phyloP scores from a whole-genome alignment of 2,329 filamentous ascomycete species.

The Cercospora berteroae region DNA sequence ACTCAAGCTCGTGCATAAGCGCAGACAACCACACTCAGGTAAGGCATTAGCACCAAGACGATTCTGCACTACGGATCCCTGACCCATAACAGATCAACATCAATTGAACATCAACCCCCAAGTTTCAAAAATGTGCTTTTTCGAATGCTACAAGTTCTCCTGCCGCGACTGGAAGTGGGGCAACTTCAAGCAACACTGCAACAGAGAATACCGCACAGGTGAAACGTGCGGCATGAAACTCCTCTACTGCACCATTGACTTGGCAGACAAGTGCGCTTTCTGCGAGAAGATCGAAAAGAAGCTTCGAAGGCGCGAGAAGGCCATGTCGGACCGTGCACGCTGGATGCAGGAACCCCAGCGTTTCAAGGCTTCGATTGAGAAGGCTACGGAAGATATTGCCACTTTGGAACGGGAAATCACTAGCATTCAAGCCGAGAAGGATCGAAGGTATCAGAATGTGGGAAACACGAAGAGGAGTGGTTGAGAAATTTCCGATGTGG shows the following conservation, averaged over 20 bases:
- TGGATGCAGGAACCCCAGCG: constrained; percentile 70
- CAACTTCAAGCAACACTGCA: constrained; percentile 87
- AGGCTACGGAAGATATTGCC: constrained; percentile 70
- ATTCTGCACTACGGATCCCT: constrained; percentile 1
- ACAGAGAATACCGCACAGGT: constrained; percentile 90
- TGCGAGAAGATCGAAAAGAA: constrained; percentile 91
- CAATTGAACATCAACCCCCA: not conserved
- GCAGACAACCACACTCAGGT: not conserved
- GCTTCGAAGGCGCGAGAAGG: constrained; percentile 69
- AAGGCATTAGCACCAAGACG: constrained; percentile 1
- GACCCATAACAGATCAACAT: not conserved
- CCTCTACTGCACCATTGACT: constrained; percentile 69
- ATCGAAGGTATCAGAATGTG: constrained; percentile 28
- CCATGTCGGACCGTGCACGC: constrained; percentile 69
- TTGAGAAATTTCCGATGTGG: not conserved
- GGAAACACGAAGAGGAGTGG: constrained; percentile 27
- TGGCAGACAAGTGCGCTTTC: constrained; percentile 69
- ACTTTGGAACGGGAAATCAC: constrained; percentile 67
- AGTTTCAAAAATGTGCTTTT: constrained; percentile 75
- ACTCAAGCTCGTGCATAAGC: constrained; percentile 12
- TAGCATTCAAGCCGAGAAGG: constrained; percentile 50
- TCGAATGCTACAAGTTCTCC: constrained; percentile 79
- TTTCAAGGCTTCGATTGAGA: constrained; percentile 60
- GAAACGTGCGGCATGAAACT: constrained; percentile 96
- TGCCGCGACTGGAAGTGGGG: constrained; percentile 96